Conservation (phyloP, 257 asterid species). For the Thymus mandschuricus region DNA sequence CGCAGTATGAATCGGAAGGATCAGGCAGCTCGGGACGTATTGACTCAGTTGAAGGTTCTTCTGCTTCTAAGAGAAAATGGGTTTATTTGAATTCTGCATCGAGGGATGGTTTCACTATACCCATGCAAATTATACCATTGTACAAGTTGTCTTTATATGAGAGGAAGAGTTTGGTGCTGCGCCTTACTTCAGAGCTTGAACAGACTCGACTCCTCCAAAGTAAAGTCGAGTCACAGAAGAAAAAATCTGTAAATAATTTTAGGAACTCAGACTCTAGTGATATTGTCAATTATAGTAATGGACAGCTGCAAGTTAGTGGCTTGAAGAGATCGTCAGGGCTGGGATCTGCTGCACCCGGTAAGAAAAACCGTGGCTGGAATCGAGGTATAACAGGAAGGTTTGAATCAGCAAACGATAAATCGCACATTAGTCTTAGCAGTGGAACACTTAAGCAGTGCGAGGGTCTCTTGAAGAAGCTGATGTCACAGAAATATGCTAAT, state of each 20-base stretch:
- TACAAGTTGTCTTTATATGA: slow-evolving; percentile 62
- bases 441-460: slow-evolving; percentile 66
- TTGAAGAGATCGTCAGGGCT: slow-evolving; percentile 46
- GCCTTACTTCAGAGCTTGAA: slow-evolving; percentile 76
- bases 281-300: slow-evolving; percentile 51
- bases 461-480: slow-evolving; percentile 67
- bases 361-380: slow-evolving; percentile 56
- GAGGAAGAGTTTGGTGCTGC: slow-evolving; percentile 58
- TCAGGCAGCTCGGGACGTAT: slow-evolving; percentile 66
- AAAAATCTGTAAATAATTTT: slow-evolving; percentile 42
- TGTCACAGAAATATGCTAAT: slow-evolving; percentile 61
- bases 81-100: slow-evolving; percentile 71
- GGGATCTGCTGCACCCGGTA: slow-evolving; percentile 39
- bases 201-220: slow-evolving; percentile 56
- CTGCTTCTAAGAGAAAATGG: slow-evolving; percentile 68
- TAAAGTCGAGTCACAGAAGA: slow-evolving; percentile 50
- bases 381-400: slow-evolving; percentile 70
- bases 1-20: slow-evolving; percentile 68
- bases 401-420: slow-evolving; percentile 40
- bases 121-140: slow-evolving; percentile 57
- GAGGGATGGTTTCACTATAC: slow-evolving; percentile 72
- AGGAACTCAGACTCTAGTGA: slow-evolving; percentile 54
- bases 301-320: slow-evolving; percentile 39
- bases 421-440: slow-evolving; percentile 38
- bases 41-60: slow-evolving; percentile 51